Percentiles rank a stretch among this genome's conserved stretches.
Conservation (phyloP, 164 flowering plant species). For the Annona squamosa region DNA sequence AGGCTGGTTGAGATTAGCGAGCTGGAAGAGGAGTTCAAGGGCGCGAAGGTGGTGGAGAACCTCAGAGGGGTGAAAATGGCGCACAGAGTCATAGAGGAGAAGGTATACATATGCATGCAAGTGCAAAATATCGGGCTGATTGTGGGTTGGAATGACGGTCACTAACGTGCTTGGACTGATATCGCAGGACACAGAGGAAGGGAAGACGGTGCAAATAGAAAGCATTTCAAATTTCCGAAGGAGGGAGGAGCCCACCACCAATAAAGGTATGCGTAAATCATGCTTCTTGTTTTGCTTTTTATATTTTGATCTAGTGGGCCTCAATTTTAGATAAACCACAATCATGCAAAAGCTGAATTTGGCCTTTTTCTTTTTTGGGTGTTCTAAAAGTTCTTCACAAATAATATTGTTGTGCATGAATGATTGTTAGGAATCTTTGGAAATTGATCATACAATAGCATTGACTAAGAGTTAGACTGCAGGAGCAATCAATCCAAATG, state of each 20-base stretch:
- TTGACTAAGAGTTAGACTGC: constrained; percentile 12
- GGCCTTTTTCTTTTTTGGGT: background rate
- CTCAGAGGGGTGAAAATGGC: constrained; percentile 79
- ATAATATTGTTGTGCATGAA: background rate
- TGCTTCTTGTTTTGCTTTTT: background rate
- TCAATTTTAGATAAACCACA: background rate
- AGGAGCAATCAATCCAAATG: constrained; percentile 26
- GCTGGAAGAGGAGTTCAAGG: constrained; percentile 32
- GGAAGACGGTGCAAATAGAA: constrained; percentile 47
- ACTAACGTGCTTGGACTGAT: background rate
- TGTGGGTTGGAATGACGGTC: background rate
- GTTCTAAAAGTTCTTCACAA: too few species aligned
- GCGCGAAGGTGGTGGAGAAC: constrained; percentile 47
- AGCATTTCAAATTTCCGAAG: constrained; percentile 37
- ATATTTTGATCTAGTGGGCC: background rate
- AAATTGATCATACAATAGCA: background rate
- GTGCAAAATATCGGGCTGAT: background rate
- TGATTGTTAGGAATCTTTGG: background rate
- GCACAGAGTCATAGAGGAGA: constrained; percentile 48
- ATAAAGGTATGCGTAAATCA: background rate
- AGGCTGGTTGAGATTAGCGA: constrained; percentile 39
- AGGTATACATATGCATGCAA: constrained; percentile 10
- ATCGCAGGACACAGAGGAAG: constrained; percentile 50
- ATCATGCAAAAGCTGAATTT: background rate
- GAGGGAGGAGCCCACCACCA: background rate